Evolutionary conservation across 2,329 filamentous ascomycete genomes (phyloP), one percentile per base, ranked within the genome.

Genomic region (Juglanconis oblonga): DNA sequence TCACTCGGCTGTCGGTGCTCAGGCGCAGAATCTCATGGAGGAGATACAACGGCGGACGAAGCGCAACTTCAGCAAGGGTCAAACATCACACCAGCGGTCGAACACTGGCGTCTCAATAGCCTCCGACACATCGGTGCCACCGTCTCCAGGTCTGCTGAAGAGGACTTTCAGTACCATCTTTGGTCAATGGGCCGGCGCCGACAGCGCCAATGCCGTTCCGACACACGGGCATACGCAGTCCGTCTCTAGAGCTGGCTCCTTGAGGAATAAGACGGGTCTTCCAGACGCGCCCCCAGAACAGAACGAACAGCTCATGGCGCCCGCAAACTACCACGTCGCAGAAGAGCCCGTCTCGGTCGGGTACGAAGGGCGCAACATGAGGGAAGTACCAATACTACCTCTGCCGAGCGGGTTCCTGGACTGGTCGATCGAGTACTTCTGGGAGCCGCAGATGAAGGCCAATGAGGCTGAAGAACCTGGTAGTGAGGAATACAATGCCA

Each of bases 371-470:
- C 84, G 88, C 60, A 81, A 87, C 62, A 72, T 85, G 35, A 78
- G 81, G 1, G 78, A 85, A 56, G 67, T 79, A 9, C 88, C 90
- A 1, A 75, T 73, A 11, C 82, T 98, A 33, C 95, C 95, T 1
- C 74, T 99, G 17, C 83, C 84, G 62, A 97, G 92, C 71, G 87
- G 83, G 8, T 96, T 98, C 73, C 81, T 97, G 64, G 91, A 97
- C 64, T 99, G 94, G 93, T 97, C 93, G 4, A 92, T 95, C 49
- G 94, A 94, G 73, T 98, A 99, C 73, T 99, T 98, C 81, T 91
- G 93, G 35, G 93, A 98, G 73, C 95, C 95, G 36, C 95, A 99
- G 74, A 98, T 99, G 95, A 96, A 95, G 71, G 89, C 92, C 3
- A 93, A 90, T 60, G 95, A 99, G 72, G 91, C 93, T 31, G 95